These are phyloP conservation scores for Boletus vermiculosoides DNA, from an alignment of 768 basidiomycete genomes.

Conservation along the genomic window DNA sequence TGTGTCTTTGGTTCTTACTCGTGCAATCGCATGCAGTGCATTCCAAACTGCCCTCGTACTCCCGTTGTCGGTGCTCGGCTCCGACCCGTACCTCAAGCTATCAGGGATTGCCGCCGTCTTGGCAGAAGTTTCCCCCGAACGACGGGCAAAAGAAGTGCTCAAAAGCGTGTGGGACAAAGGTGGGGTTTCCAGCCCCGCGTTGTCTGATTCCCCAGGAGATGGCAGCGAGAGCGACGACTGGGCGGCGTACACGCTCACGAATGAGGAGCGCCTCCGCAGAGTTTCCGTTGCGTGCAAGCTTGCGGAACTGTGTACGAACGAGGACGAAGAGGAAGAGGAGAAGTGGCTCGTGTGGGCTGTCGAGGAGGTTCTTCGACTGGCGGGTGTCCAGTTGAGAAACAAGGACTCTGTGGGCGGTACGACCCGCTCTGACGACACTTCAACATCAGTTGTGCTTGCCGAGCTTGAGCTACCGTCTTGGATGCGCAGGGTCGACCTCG, in stretches of 20 bases:
- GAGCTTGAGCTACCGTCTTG: conserved; percentile 60
- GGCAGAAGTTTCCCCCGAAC: conserved; percentile 45
- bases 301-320: conserved; percentile 38
- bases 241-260: conserved; percentile 29
- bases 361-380: conserved; percentile 40
- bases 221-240: conserved; percentile 11
- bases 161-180: conserved; percentile 24
- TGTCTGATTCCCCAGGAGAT: conserved; percentile 3
- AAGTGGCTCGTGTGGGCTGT: conserved; percentile 44
- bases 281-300: conserved; percentile 47
- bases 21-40: conserved; percentile 39
- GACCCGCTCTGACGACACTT: background rate
- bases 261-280: conserved; percentile 42
- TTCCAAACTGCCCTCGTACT: conserved; percentile 52
- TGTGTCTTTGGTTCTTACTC: background rate
- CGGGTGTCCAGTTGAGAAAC: conserved; percentile 8
- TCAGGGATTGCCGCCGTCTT: conserved; percentile 65
- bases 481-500: conserved; percentile 59
- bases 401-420: background rate
- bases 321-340: conserved; percentile 39
- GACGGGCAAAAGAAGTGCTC: conserved; percentile 28
- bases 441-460: conserved; percentile 36
- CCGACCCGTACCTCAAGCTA: conserved; percentile 60
- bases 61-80: conserved; percentile 34
- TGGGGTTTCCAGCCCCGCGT: background rate